phyloP scores from a whole-genome alignment of 2,329 filamentous ascomycete species.

The Pyricularia sp. region DNA sequence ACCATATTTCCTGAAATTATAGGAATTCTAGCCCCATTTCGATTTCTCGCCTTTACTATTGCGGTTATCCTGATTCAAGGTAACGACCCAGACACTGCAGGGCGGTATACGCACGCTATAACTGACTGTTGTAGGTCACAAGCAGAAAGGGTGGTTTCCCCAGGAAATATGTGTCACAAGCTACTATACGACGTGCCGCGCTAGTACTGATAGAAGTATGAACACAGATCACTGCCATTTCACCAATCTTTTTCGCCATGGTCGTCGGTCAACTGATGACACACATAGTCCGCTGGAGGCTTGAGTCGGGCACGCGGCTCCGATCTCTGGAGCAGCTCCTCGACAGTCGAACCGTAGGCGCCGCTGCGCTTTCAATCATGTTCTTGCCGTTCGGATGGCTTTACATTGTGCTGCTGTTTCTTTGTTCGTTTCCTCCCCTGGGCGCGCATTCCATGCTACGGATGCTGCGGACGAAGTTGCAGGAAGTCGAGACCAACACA shows the following conservation, averaged over 20 bases:
- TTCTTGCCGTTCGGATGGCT: neutral
- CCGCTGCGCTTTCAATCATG: neutral
- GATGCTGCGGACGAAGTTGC: neutral
- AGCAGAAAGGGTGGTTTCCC: no score
- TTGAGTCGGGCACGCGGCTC: slow-evolving; percentile 1
- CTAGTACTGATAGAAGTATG: no score
- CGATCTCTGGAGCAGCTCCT: neutral
- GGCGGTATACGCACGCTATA: no score
- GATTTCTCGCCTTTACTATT: no score
- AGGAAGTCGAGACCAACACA: neutral
- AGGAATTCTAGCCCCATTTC: no score
- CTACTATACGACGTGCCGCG: no score
- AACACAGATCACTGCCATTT: neutral
- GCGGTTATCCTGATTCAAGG: no score
- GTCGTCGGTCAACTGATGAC: neutral
- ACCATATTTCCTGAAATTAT: no score
- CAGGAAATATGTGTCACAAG: no score
- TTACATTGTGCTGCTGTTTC: neutral
- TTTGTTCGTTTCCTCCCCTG: neutral
- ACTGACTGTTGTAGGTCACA: no score
- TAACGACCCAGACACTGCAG: no score
- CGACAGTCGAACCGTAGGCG: slow-evolving; percentile 2
- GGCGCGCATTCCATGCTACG: neutral
- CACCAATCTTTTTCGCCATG: neutral
- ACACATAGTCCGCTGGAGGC: neutral